Evolutionary conservation across 2,329 filamentous ascomycete genomes (phyloP), one percentile per base, ranked within the genome.

Genomic region (Myriosclerotinia scirpicola): DNA sequence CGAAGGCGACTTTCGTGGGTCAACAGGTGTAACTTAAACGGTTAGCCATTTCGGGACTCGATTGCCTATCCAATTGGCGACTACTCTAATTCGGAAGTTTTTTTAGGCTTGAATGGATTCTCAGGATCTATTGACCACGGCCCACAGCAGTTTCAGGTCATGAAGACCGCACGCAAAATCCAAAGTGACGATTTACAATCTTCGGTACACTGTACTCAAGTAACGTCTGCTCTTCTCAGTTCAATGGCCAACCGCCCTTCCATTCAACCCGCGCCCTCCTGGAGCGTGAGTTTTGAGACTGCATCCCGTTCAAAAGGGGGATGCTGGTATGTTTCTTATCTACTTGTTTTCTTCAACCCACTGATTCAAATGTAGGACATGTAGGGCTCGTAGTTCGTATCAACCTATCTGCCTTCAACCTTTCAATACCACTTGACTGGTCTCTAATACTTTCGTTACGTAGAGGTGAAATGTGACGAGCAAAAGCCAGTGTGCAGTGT

Each of bases 401-500:
- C 15, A 34, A 30, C 26, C 22, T n/a, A 30, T 30, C 3, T 40
- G 2, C 17, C 30, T 26, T 26, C n/a, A 15, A 50, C 15, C 9
- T 48, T 64, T 11, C 34, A 9, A 15, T 9, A 44, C 8, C 20
- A 5, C 22, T 30, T 30, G n/a, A 58, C 38, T 44, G 9, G 5
- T 30, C 36, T 60, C 53, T 65, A 38, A 58, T n/a, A 52, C 12
- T 26, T 22, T 56, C 15, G 8, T 17, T 58, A 12, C 44, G 30
- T 38, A 65, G 62, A 65, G n/a, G 62, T 65, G 7, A 65, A 58
- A 48, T 65, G 62, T 58, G 53, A 65, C 17, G 54, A 52, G 30
- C 11, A 30, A 20, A 65, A 58, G 15, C 62, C 62, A 17, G 6
- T 34, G 3, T 65, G 62, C 15, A 15, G 12, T 38, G 62, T 58